Conservation (phyloP, 768 basidiomycete genomes). For the Cubamyces sp. region DNA sequence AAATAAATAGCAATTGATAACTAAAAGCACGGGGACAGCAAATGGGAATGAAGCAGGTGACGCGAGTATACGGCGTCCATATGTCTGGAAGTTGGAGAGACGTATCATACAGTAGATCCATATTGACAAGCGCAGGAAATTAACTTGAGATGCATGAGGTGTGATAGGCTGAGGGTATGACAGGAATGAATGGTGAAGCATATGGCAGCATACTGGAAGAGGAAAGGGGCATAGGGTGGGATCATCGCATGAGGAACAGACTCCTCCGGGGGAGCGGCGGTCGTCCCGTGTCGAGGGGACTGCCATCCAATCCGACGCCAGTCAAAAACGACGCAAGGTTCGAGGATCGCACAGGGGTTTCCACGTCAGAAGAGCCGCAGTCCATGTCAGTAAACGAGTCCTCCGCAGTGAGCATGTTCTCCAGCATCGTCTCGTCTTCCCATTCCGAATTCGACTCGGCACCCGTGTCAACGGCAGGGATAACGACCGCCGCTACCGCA, state of each 20-base stretch:
- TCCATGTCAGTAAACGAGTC: constrained; percentile 27
- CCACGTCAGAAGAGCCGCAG: constrained; percentile 16
- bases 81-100: too few species aligned
- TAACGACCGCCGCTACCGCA: background rate
- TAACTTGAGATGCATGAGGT: too few species aligned
- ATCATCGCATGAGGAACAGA: background rate
- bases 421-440: constrained; percentile 26
- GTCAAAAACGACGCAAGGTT: constrained; percentile 4
- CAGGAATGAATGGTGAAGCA: background rate
- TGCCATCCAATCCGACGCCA: background rate
- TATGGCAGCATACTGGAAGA: background rate
- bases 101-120: too few species aligned
- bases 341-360: constrained; percentile 4
- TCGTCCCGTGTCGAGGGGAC: background rate
- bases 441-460: constrained; percentile 8
- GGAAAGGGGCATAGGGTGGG: background rate
- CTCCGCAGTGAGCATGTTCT: constrained; percentile 24
- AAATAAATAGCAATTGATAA: too few species aligned
- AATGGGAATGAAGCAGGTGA: too few species aligned
- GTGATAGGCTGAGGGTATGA: too few species aligned
- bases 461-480: background rate
- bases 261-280: background rate
- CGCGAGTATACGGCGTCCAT: too few species aligned
- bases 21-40: too few species aligned
- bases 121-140: too few species aligned